phyloP scores from a whole-genome alignment of 1,284 basidiomycete species.

The Fomitopsis betulina region DNA sequence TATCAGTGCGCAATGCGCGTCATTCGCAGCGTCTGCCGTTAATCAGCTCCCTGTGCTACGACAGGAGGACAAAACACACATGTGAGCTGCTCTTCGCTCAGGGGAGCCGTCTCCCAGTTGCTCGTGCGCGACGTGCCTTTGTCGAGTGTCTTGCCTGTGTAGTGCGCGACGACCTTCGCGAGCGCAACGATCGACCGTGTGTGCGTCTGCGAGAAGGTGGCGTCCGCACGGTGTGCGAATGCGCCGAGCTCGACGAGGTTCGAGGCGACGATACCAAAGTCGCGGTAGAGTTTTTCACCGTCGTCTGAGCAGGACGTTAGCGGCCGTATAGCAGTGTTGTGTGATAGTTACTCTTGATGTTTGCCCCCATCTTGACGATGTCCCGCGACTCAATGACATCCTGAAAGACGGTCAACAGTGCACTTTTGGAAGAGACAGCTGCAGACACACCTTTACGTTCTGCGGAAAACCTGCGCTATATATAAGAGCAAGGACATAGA shows the following conservation, averaged over 20 bases:
- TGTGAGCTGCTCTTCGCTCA: slow-evolving; percentile 40
- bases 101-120: slow-evolving; percentile 48
- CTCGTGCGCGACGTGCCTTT: slow-evolving; percentile 51
- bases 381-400: slow-evolving; percentile 43
- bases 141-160: slow-evolving; percentile 40
- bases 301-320: slow-evolving; percentile 39
- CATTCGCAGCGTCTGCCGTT: slow-evolving; percentile 53
- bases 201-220: slow-evolving; percentile 29
- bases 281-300: slow-evolving; percentile 54
- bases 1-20: slow-evolving; percentile 49
- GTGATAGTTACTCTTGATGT: slow-evolving; percentile 47
- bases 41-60: background rate
- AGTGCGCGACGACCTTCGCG: slow-evolving; percentile 48
- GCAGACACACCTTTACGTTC: slow-evolving; percentile 35
- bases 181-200: slow-evolving; percentile 49
- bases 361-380: slow-evolving; percentile 53
- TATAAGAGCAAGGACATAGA: background rate
- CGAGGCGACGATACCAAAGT: slow-evolving; percentile 49
- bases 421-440: background rate
- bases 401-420: slow-evolving; percentile 22
- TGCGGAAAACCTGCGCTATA: slow-evolving; percentile 35
- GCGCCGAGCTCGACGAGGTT: slow-evolving; percentile 55
- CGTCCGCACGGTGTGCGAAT: slow-evolving; percentile 46
- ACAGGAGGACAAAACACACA: slow-evolving; percentile 32
- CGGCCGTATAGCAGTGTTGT: background rate